Evolutionary conservation across 2,329 filamentous ascomycete species (phyloP), one percentile per base, ranked within the genome.

Genomic region (Aspergillus brasiliensis): DNA sequence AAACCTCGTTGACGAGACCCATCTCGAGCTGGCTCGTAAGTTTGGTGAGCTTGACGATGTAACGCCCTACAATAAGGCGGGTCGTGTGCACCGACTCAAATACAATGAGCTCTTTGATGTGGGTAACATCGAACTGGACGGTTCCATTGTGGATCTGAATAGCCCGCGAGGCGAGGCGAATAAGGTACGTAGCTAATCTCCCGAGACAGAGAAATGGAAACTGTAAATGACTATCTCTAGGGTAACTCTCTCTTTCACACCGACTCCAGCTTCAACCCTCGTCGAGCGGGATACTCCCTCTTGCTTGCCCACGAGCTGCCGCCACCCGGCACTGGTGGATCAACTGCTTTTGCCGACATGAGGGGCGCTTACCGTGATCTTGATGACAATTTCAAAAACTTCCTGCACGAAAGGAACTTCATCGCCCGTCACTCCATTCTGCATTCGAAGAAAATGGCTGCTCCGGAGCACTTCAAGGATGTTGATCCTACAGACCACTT

Each of bases 21-120:
- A 87, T 65, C 77, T 87, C 28, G 72, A 72, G 5, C 83, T 87
- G 66, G 79, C 82, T 13, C 64, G 66, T 2, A 74, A 73, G 1
- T 81, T 87, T 59, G 86, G 84, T n/a, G 81, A 84, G 25, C 80
- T 86, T 0, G 84, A 87, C 71, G 81, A 85, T 65, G 78, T 85
- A 27, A 78, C 70, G 19, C 82, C 80, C 0, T 86, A 82, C 71
- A 73, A 81, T 8, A 71, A 70, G 2, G 73, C 56, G 11, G 83
- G 80, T 13, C 78, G 81, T 27, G 78, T 78, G 67, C 75, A 81
- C 56, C 80, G 84, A 5, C 81, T 83, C 62, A 65, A 70, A 2
- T 77, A 81, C 62, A 72, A 78, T 46, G 82, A 87, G 70, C 77
- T 87, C 0, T 86, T 86, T 67, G 85, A 88, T 62, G 83, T 83